phyloP scores from a whole-genome alignment of 352 stramenopile species.

The Phytophthora sp. region DNA sequence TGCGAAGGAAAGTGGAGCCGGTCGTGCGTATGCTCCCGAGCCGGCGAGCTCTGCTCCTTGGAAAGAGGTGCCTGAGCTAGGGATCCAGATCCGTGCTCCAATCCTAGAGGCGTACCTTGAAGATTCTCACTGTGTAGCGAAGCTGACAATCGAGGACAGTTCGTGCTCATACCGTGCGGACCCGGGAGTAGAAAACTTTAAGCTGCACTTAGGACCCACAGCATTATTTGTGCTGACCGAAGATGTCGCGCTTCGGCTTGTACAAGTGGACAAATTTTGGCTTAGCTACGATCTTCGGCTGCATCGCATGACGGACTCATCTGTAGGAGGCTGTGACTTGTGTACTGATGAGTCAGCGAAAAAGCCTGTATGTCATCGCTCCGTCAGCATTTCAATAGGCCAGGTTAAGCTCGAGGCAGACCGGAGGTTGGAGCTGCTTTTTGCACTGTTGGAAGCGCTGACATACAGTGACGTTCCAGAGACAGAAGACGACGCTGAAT shows the following conservation, averaged over 20 bases:
- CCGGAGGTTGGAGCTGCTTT: conserved; percentile 79
- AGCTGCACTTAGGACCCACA: conserved; percentile 74
- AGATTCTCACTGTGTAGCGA: conserved; percentile 88
- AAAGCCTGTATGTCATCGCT: conserved; percentile 64
- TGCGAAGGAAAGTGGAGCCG: conserved; percentile 14
- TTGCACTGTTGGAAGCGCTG: conserved; percentile 79
- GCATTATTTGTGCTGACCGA: conserved; percentile 86
- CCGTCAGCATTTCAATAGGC: conserved; percentile 66
- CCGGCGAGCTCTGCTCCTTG: conserved; percentile 32
- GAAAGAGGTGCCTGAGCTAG: conserved; percentile 74
- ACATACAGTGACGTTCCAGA: conserved; percentile 52
- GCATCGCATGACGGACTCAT: conserved; percentile 48
- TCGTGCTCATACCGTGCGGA: conserved; percentile 74
- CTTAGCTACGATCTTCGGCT: conserved; percentile 78
- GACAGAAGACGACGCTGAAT: conserved; percentile 29
- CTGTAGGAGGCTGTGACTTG: conserved; percentile 53
- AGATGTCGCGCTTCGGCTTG: conserved; percentile 85
- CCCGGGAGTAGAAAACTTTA: conserved; percentile 65
- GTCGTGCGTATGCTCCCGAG: conserved; percentile 22
- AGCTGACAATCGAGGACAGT: conserved; percentile 84
- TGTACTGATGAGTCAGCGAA: conserved; percentile 71
- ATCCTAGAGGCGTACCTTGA: conserved; percentile 88
- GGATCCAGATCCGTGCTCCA: conserved; percentile 74
- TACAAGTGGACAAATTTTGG: conserved; percentile 84
- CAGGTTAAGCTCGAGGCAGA: conserved; percentile 90